Conservation (phyloP, 1,139 yeast genomes). For the Diutina mesorugosa region DNA sequence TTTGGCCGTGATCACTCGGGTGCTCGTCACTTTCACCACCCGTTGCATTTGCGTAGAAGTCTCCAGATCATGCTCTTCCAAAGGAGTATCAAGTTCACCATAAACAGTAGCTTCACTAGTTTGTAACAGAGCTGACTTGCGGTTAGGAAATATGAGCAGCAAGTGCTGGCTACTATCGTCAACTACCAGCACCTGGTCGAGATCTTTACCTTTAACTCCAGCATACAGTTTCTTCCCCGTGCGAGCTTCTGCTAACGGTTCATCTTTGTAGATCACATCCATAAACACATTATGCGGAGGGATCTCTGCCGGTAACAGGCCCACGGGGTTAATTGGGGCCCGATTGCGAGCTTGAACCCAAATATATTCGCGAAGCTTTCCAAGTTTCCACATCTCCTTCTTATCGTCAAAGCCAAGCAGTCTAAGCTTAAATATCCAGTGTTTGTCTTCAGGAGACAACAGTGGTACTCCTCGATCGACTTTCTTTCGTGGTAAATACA, state of each 20-base stretch:
- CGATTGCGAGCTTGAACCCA: constrained; percentile 11
- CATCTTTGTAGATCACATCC: constrained; percentile 41
- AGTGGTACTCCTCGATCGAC: constrained; percentile 8
- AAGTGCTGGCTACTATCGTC: background rate
- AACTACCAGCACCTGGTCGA: constrained; percentile 4
- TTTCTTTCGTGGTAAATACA: constrained; percentile 17
- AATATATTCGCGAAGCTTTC: constrained; percentile 55
- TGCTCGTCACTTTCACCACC: constrained; percentile 21
- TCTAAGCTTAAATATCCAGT: constrained; percentile 59
- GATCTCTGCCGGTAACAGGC: constrained; percentile 8
- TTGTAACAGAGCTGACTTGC: constrained; percentile 24
- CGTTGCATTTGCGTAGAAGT: constrained; percentile 4
- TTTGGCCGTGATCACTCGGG: constrained; percentile 24
- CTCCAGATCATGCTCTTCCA: constrained; percentile 4
- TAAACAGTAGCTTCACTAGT: constrained; percentile 48
- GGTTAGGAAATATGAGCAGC: constrained; percentile 21
- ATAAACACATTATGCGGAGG: constrained; percentile 57
- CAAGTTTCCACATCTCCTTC: constrained; percentile 74
- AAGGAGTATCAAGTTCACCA: constrained; percentile 35
- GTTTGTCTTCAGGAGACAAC: constrained; percentile 53
- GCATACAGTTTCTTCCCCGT: constrained; percentile 4
- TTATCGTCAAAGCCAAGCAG: constrained; percentile 53
- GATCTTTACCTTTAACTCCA: constrained; percentile 6
- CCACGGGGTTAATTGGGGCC: constrained; percentile 3
- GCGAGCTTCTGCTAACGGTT: constrained; percentile 15